A percentile compares a stretch with the other conserved stretches of the same genome.
These are phyloP conservation scores for Cladosporium colombiae DNA, from an alignment of 2,329 filamentous ascomycete species.

Conservation along the genomic window DNA sequence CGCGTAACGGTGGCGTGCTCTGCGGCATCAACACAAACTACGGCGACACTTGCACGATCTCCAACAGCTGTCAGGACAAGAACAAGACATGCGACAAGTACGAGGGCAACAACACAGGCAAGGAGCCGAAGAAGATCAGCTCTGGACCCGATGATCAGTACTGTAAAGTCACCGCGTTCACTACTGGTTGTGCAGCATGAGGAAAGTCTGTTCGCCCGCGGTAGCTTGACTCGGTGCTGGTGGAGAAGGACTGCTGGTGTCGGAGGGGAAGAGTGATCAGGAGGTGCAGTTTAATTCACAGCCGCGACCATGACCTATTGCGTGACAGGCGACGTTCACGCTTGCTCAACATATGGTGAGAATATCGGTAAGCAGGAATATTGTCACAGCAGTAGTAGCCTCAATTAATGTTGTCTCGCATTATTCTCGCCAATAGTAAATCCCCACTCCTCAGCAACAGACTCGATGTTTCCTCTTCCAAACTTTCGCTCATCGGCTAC, in stretches of 20 bases:
- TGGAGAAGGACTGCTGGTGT: neutral
- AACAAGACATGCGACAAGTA: neutral
- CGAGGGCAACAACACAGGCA: neutral
- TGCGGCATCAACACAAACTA: constrained; percentile 4
- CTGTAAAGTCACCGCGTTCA: neutral
- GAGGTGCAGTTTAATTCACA: neutral
- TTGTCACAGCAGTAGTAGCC: too few relatives aligned
- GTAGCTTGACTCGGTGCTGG: neutral
- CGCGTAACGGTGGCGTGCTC: neutral
- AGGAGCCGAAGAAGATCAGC: constrained; percentile 2
- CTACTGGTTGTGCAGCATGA: neutral
- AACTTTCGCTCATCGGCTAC: neutral
- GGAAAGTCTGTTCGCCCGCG: neutral
- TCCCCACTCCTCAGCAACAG: too few relatives aligned
- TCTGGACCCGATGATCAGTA: neutral
- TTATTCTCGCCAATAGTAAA: too few relatives aligned
- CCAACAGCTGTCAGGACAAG: neutral
- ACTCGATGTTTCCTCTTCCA: too few relatives aligned
- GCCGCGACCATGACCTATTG: neutral
- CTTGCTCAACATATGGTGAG: too few relatives aligned
- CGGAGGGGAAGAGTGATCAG: neutral
- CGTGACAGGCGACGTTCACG: neutral
- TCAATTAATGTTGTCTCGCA: too few relatives aligned
- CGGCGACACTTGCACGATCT: neutral
- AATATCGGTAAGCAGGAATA: too few relatives aligned